Percentiles rank a stretch among this genome's conserved stretches.
These are phyloP conservation scores for Coemansia sp. DNA, from an alignment of 192 early-diverging fungal species.

Conservation along the genomic window DNA sequence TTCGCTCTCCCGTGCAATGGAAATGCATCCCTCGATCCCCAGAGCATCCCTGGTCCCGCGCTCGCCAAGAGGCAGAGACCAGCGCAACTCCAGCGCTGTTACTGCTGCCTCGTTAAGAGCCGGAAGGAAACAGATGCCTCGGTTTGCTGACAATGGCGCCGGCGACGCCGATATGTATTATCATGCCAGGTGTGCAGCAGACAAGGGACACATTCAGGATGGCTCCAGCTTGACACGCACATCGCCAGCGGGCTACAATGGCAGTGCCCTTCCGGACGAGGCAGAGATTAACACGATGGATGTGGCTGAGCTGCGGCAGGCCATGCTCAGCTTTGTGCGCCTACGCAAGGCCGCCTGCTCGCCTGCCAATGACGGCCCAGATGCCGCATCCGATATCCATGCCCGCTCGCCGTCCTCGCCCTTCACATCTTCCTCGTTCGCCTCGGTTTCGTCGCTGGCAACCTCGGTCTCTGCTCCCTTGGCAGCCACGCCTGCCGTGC, in stretches of 20 bases:
- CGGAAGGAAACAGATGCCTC: constrained; percentile 8
- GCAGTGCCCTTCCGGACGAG: constrained; percentile 36
- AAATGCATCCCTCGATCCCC: constrained; percentile 25
- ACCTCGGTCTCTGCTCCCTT: constrained; percentile 5
- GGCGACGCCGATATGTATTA: constrained; percentile 18
- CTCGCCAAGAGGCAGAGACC: constrained; percentile 11
- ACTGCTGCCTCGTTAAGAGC: constrained; percentile 6
- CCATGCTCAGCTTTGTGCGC: constrained; percentile 30
- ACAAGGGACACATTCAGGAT: constrained; percentile 18
- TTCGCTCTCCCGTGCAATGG: constrained; percentile 6
- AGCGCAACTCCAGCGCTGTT: background rate
- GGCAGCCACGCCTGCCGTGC: background rate
- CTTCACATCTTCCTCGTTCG: constrained; percentile 18
- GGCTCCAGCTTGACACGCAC: background rate
- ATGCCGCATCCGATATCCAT: constrained; percentile 7
- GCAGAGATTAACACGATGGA: constrained; percentile 44
- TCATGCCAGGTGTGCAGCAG: constrained; percentile 22
- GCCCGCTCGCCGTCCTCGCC: constrained; percentile 27
- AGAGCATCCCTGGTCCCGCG: constrained; percentile 16
- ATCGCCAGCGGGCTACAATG: constrained; percentile 7
- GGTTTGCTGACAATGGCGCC: constrained; percentile 11
- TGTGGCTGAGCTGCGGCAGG: constrained; percentile 45
- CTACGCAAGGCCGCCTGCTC: constrained; percentile 16
- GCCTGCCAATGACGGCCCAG: constrained; percentile 8
- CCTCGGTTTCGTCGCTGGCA: constrained; percentile 15